Evolutionary conservation across 139 green algal species (phyloP).

Genomic region (Monoraphidium neglectum): DNA sequence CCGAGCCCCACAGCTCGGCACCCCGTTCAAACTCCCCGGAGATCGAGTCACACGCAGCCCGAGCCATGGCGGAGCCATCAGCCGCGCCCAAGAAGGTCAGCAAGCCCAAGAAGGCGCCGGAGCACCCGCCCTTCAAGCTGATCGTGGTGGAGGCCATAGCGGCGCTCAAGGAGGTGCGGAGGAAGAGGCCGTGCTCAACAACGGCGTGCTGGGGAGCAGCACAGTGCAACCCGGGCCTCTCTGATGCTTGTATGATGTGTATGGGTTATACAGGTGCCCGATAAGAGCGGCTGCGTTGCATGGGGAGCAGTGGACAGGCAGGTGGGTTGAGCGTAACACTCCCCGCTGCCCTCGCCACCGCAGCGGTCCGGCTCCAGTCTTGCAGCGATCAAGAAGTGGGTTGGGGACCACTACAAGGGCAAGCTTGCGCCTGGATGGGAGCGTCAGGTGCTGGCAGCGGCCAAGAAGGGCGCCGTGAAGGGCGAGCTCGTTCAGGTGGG

Average conservation of each 20-base stretch:
- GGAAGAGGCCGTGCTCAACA: background rate
- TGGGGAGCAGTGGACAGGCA: no score
- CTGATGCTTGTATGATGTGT: background rate
- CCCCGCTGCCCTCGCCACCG: no score
- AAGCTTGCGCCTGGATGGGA: constrained; percentile 36
- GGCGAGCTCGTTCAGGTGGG: constrained; percentile 5
- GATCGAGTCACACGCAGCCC: background rate
- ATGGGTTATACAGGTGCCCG: background rate
- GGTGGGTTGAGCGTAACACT: no score
- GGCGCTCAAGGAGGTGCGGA: constrained; percentile 64
- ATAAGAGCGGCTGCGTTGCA: background rate
- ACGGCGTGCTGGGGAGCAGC: background rate
- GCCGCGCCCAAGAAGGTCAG: constrained; percentile 31
- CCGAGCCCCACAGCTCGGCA: no score
- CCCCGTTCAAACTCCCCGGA: no score
- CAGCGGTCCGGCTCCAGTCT: constrained; percentile 68
- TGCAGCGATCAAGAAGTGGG: constrained; percentile 80
- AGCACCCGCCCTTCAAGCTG: constrained; percentile 38
- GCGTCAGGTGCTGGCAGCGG: background rate
- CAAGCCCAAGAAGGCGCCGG: constrained; percentile 36
- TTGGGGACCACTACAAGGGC: constrained; percentile 65
- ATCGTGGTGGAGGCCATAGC: constrained; percentile 74
- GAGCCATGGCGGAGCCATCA: background rate
- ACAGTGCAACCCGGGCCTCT: background rate
- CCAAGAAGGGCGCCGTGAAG: constrained; percentile 23